Percentiles rank a stretch among this genome's conserved stretches.
Conservation (phyloP, 2,329 filamentous ascomycete species). For the Harringtonia lauricola region DNA sequence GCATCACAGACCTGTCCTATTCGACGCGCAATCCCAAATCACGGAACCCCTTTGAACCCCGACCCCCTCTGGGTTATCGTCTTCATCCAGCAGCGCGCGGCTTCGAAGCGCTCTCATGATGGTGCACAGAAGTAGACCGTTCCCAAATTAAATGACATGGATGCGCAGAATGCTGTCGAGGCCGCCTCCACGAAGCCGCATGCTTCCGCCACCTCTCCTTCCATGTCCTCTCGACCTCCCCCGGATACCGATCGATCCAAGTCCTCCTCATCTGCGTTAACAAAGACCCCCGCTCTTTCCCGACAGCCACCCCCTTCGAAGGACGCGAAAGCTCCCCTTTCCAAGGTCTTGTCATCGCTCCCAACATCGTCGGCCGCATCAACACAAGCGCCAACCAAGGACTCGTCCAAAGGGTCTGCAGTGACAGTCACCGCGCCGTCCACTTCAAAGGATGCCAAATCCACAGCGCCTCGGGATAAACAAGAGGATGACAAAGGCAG, state of each 20-base stretch:
- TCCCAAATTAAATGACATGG: constrained; percentile 53
- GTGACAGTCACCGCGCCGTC: constrained; percentile 13
- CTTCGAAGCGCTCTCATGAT: constrained; percentile 42
- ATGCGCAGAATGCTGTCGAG: constrained; percentile 58
- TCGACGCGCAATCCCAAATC: no score
- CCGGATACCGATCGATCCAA: constrained; percentile 23
- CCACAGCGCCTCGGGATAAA: constrained; percentile 17
- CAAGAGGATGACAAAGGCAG: constrained; percentile 31
- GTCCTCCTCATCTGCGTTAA: constrained; percentile 16
- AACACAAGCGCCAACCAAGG: not conserved
- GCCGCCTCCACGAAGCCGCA: constrained; percentile 48
- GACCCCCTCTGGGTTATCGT: not conserved
- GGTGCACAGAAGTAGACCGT: constrained; percentile 40
- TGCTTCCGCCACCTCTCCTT: constrained; percentile 33
- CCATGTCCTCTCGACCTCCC: constrained; percentile 22
- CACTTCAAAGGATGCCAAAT: constrained; percentile 19
- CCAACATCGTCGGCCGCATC: not conserved
- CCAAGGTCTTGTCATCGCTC: constrained; percentile 2
- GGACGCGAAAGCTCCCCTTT: constrained; percentile 2
- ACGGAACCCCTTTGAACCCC: not conserved
- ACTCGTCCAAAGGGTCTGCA: not conserved
- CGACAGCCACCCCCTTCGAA: constrained; percentile 3
- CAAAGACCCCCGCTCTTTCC: constrained; percentile 14
- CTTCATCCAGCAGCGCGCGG: constrained; percentile 14
- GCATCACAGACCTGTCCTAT: not conserved